These are phyloP conservation scores for Magnusiomyces magnusii DNA, from an alignment of 1,139 yeast species.

Conservation along the genomic window DNA sequence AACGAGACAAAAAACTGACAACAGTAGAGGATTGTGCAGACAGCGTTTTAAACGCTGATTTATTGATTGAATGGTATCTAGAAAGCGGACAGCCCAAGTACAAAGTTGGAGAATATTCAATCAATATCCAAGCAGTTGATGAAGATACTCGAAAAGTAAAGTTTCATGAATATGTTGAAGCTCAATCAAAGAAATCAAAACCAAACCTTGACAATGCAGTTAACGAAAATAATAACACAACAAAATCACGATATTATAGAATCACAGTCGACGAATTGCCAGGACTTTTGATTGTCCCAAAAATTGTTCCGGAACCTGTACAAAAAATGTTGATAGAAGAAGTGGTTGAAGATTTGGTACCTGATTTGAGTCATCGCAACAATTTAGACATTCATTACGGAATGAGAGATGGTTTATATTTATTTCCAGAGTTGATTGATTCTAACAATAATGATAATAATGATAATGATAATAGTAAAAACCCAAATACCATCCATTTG, in stretches of 20 bases:
- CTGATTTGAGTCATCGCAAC: slow-evolving; percentile 30
- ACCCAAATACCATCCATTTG: neutral
- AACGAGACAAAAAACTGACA: slow-evolving; percentile 11
- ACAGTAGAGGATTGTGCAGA: slow-evolving; percentile 4
- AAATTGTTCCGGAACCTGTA: slow-evolving; percentile 22
- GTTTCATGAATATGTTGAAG: neutral
- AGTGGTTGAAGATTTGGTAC: slow-evolving; percentile 31
- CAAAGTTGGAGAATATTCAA: neutral
- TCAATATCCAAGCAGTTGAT: neutral
- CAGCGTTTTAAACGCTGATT: slow-evolving; percentile 5
- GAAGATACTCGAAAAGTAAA: neutral
- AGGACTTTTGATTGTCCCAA: slow-evolving; percentile 31
- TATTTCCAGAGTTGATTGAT: neutral
- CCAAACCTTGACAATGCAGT: neutral
- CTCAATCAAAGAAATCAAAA: too few species aligned
- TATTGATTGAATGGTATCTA: neutral
- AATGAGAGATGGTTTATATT: neutral
- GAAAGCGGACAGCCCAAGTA: neutral
- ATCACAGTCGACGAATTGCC: slow-evolving; percentile 30
- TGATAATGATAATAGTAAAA: neutral
- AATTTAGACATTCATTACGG: slow-evolving; percentile 34
- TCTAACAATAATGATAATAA: neutral
- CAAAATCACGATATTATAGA: neutral
- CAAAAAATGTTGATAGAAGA: slow-evolving; percentile 30
- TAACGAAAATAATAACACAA: too few species aligned